Conservation (phyloP, 73 alveolate genomes). For the Paraurostyla sp. region DNA sequence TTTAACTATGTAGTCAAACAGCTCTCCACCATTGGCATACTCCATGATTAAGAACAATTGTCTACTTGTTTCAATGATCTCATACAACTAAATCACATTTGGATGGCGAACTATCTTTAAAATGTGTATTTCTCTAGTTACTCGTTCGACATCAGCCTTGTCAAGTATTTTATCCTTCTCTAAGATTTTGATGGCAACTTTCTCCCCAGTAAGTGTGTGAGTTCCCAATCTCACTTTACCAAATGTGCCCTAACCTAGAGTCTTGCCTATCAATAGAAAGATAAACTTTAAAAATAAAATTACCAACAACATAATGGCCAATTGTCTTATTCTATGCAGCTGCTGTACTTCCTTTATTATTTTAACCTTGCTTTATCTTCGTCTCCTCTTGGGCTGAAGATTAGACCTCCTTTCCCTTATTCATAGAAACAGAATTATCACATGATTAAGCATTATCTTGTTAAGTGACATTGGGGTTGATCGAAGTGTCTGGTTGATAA, state of each 20-base stretch:
- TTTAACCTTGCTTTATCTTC: too few species aligned
- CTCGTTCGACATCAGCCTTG: constrained; percentile 85
- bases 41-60: constrained; percentile 55
- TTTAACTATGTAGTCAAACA: constrained; percentile 54
- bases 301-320: too few species aligned
- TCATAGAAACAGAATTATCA: too few species aligned
- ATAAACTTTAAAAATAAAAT: neutral
- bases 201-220: constrained; percentile 51
- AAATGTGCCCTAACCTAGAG: constrained; percentile 23
- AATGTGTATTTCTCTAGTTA: constrained; percentile 88
- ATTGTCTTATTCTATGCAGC: too few species aligned
- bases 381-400: too few species aligned
- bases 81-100: constrained; percentile 76
- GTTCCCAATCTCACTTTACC: constrained; percentile 38
- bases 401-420: too few species aligned
- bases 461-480: too few species aligned
- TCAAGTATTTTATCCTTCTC: constrained; percentile 67
- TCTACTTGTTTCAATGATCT: constrained; percentile 60
- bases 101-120: constrained; percentile 82
- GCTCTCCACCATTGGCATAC: constrained; percentile 64
- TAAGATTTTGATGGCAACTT: constrained; percentile 65
- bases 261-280: neutral
- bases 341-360: too few species aligned
- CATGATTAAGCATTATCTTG: too few species aligned
- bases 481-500: too few species aligned